Evolutionary conservation across 495 filamentous ascomycete genomes (phyloP).

Genomic region (Daldinia bambusicola): DNA sequence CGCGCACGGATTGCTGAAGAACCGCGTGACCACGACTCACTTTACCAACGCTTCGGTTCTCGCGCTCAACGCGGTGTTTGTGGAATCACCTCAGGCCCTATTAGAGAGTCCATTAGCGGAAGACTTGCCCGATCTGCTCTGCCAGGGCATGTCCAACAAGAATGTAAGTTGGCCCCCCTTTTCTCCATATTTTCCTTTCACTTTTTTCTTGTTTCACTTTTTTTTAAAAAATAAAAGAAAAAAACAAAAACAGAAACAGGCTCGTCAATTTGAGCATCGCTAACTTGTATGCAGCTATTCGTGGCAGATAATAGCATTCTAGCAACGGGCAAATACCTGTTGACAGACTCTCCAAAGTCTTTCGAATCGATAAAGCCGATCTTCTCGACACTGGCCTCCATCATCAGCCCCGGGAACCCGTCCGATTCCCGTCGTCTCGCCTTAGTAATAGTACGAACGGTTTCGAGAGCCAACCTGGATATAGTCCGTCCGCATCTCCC

Average conservation of each 20-base stretch:
- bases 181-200: too few relatives aligned
- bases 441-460: slow-evolving; percentile 88
- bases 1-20: slow-evolving; percentile 77
- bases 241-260: too few relatives aligned
- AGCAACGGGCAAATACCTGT: slow-evolving; percentile 93
- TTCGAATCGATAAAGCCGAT: slow-evolving; percentile 80
- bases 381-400: slow-evolving; percentile 76
- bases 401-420: slow-evolving; percentile 79
- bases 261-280: too few relatives aligned
- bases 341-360: slow-evolving; percentile 68
- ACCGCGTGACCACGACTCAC: slow-evolving; percentile 76
- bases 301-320: slow-evolving; percentile 90
- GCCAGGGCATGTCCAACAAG: slow-evolving; percentile 79
- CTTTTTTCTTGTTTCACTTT: too few relatives aligned
- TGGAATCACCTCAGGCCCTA: slow-evolving; percentile 77
- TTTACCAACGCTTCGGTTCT: slow-evolving; percentile 75
- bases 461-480: slow-evolving; percentile 78
- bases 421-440: slow-evolving; percentile 86
- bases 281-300: slow-evolving; percentile 66
- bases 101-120: slow-evolving; percentile 69
- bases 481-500: slow-evolving; percentile 80
- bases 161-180: slow-evolving; percentile 63
- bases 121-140: slow-evolving; percentile 78
- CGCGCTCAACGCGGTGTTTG: slow-evolving; percentile 85
- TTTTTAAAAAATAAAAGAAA: too few relatives aligned